Evolutionary conservation across 768 basidiomycete genomes (phyloP).

Genomic region (Leccinellum luteum): DNA sequence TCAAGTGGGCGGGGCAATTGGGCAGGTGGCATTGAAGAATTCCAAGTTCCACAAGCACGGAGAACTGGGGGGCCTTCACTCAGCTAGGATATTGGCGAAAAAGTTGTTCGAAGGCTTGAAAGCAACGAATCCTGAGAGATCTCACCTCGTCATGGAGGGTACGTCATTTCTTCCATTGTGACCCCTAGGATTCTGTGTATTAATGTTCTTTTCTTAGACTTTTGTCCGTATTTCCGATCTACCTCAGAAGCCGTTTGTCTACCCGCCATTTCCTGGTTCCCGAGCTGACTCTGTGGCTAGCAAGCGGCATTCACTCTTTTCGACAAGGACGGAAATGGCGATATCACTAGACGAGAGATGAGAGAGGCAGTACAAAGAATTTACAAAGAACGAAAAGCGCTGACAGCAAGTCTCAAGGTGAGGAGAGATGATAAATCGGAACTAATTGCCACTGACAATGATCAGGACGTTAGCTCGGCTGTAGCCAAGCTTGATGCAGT

Average conservation of each 20-base stretch:
- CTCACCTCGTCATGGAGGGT: constrained; percentile 69
- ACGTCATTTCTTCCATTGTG: constrained; percentile 8
- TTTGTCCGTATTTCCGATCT: constrained; percentile 71
- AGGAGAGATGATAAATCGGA: constrained; percentile 3
- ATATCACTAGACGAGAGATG: constrained; percentile 77
- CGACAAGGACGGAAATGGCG: constrained; percentile 82
- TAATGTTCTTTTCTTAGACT: constrained; percentile 46
- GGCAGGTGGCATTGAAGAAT: constrained; percentile 67
- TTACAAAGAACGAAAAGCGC: constrained; percentile 71
- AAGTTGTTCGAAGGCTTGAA: constrained; percentile 66
- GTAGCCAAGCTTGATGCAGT: constrained; percentile 80
- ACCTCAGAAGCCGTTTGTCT: constrained; percentile 61
- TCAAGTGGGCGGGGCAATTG: constrained; percentile 61
- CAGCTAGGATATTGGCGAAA: constrained; percentile 63
- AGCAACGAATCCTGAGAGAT: constrained; percentile 55
- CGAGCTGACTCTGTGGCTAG: constrained; percentile 32
- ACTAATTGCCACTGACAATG: constrained; percentile 1
- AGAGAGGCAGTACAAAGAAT: constrained; percentile 79
- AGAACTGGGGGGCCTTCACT: constrained; percentile 54
- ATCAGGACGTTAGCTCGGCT: constrained; percentile 65
- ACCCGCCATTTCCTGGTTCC: neutral
- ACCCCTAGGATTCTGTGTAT: neutral
- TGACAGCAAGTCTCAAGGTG: constrained; percentile 70
- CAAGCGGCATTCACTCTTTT: constrained; percentile 68
- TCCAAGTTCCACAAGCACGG: constrained; percentile 56